phyloP scores from a whole-genome alignment of 176 grass and related monocot genomes.

The Musa acuminata region DNA sequence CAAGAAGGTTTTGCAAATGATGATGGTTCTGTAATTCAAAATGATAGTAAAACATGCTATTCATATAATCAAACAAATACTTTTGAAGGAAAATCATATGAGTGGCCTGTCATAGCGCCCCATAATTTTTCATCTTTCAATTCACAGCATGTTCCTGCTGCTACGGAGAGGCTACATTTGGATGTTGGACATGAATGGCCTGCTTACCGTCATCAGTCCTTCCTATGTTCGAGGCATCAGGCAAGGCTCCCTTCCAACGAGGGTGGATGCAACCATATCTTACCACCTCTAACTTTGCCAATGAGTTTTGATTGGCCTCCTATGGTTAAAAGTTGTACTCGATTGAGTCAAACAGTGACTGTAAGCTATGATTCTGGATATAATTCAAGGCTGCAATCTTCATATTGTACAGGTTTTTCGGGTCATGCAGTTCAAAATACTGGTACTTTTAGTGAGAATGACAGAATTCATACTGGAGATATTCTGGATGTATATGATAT shows the following conservation, averaged over 20 bases:
- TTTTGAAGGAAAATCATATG: constrained; percentile 55
- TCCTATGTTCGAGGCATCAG: constrained; percentile 52
- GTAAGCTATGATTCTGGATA: constrained; percentile 59
- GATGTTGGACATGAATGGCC: constrained; percentile 71
- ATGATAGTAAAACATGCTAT: constrained; percentile 41
- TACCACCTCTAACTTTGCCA: constrained; percentile 60
- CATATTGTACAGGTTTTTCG: constrained; percentile 48
- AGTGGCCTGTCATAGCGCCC: constrained; percentile 52
- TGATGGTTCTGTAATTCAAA: constrained; percentile 37
- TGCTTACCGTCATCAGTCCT: constrained; percentile 51
- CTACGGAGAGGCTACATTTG: constrained; percentile 71
- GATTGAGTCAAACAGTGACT: constrained; percentile 39
- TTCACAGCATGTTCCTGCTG: constrained; percentile 51
- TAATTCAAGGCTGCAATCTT: constrained; percentile 53
- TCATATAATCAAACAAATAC: constrained; percentile 34
- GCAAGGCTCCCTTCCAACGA: constrained; percentile 42
- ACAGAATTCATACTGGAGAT: constrained; percentile 41
- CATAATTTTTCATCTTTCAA: constrained; percentile 48
- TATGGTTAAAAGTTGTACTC: constrained; percentile 66
- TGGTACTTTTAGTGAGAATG: constrained; percentile 50
- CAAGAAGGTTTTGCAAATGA: constrained; percentile 32
- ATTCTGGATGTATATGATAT: constrained; percentile 20
- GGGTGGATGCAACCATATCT: constrained; percentile 42
- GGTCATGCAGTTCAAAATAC: constrained; percentile 46
- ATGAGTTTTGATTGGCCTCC: constrained; percentile 98